Evolutionary conservation across 2,329 filamentous ascomycete genomes (phyloP), one percentile per base, ranked within the genome.

Genomic region (Colletotrichum liriopes): DNA sequence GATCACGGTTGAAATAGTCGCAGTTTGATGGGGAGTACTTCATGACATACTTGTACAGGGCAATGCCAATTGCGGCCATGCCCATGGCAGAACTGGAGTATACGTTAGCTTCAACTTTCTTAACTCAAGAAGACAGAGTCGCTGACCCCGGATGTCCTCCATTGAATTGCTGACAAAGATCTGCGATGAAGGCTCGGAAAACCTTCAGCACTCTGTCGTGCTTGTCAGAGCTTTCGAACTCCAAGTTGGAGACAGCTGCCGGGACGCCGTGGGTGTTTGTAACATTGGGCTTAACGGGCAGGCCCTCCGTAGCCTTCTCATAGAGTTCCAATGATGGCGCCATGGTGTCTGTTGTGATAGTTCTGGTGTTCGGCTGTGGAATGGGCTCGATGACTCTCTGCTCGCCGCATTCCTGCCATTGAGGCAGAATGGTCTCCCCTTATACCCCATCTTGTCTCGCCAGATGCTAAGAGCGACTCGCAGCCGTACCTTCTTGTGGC

Each of bases 151-250:
- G 91, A 77, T 93, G 91, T 0, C 91, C 91, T 52, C 91, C 91
- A 73, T 89, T 89, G 80, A 92, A 93, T 74, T 93, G 91, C 78
- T 93, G 87, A 76, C 91, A 93, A 3, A 93, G 81, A 77, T 93
- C 91, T 47, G 91, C 90, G 71, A 93, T 91, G 32, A 93, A 81
- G 60, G 88, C 82, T 61, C 91, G 84, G 76, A 92, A 92, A 2
- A 88, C 88, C 75, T 86, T 86, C 65, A 93, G 79, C 0, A 91
- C 88, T n/a, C 58, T 29, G 52, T 67, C 68, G 51, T 67, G 68
- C 45, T 71, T 71, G 41, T 71, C 63, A 0, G 63, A 63, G 63
- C 58, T 62, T 58, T 71, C 64, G 26, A 71, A 63, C 51, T 71
- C 43, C 2, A 71, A 41, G 37, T 62, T 45, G 0, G 63, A 49